Evolutionary conservation across 2,329 filamentous ascomycete species (phyloP).

Genomic region (Exophiala phaeomuriformis): DNA sequence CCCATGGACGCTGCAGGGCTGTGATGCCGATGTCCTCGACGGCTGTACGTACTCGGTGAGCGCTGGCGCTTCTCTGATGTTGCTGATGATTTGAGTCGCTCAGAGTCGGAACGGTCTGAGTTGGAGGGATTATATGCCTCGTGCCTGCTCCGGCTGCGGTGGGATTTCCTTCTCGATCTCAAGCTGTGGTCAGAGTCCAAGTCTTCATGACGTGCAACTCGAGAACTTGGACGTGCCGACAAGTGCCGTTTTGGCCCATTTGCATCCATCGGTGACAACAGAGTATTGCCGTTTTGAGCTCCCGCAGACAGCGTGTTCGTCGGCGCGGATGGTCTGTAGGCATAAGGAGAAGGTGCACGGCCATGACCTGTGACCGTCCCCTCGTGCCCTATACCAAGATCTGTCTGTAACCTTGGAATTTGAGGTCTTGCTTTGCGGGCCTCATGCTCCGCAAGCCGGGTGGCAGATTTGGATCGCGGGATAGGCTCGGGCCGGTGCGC

Average conservation of each 20-base stretch:
- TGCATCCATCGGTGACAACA: constrained; percentile 17
- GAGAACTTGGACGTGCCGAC: constrained; percentile 13
- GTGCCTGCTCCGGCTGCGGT: constrained; percentile 16
- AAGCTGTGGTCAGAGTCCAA: constrained; percentile 18
- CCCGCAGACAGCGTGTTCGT: constrained; percentile 2
- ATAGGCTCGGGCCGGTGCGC: not conserved
- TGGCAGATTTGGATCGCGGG: constrained; percentile 22
- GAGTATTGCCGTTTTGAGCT: constrained; percentile 3
- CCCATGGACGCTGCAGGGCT: constrained; percentile 14
- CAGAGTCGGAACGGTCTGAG: constrained; percentile 15
- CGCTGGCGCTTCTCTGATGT: constrained; percentile 1
- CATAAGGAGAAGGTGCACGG: constrained; percentile 25
- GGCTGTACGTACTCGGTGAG: constrained; percentile 1
- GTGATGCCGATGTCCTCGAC: constrained; percentile 14
- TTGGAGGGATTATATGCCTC: constrained; percentile 14
- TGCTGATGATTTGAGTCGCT: constrained; percentile 9
- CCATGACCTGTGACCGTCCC: constrained; percentile 13
- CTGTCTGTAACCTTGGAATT: constrained; percentile 25
- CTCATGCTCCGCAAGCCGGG: constrained; percentile 6
- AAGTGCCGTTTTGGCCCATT: constrained; percentile 10
- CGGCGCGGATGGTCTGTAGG: constrained; percentile 5
- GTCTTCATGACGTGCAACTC: constrained; percentile 6
- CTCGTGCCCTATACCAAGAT: constrained; percentile 15
- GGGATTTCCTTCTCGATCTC: constrained; percentile 8
- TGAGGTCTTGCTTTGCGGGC: constrained; percentile 19